Evolutionary conservation across 129 eudicot species (phyloP), one percentile per base, ranked within the genome.

Genomic region (Centaurea solstitialis): DNA sequence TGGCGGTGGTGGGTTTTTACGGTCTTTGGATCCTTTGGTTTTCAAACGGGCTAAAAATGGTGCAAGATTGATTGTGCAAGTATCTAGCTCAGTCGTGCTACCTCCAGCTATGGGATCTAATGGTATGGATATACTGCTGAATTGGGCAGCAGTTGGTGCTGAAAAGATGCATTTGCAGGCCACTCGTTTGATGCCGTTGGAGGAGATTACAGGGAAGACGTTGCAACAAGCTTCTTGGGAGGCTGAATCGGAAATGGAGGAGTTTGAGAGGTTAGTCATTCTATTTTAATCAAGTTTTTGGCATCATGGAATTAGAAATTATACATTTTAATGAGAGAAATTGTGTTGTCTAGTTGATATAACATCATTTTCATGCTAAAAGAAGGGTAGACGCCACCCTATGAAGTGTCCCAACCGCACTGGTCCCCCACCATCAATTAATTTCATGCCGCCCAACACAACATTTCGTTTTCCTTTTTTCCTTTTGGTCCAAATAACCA

Each of bases 181-280:
- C 68, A 77, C 77, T 23, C 77, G 82, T 22, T 73, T 93, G 82
- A 88, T 90, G 97, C 93, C 93, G 13, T 12, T 93, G 45, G 92
- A 83, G 73, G 93, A 90, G 9, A 75, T 93, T 33, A 87, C 90
- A 0, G 95, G 97, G 72, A 88, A 79, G 85, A 88, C 87, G n/a
- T 83, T 93, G 41, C 90, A 80, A 77, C 82, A 88, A 50, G 84
- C 74, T 11, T 78, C 79, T 43, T 80, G 80, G 83, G 88, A 84
- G 79, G 76, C 86, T 83, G 75, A 76, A 82, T 82, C 71, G 6
- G 61, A 53, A 73, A 68, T 75, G 61, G 81, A 80, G 33, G 75
- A n/a, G 59, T 66, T 80, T 59, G 73, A 82, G 47, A 90, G 94
- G 94, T 87, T 72, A 75, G 89, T 76, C 28, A 74, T 24, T 70